Conservation (phyloP, 805 yeast genomes). For the Isabelozyma pseudorhagii region DNA sequence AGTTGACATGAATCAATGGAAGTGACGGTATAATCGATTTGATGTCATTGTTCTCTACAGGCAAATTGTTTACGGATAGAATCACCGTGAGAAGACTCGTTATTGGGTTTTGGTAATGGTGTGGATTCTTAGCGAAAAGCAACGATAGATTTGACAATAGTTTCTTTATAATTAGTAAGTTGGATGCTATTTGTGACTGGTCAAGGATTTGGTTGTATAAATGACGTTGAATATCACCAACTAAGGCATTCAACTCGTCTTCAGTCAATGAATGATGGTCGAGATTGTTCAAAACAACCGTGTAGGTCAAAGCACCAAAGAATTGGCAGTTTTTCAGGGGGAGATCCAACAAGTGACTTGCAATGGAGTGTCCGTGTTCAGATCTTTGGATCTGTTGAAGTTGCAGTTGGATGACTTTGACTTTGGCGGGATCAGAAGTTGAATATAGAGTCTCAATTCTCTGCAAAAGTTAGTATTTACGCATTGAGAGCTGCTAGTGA, state of each 20-base stretch:
- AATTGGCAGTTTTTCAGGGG: constrained; percentile 53
- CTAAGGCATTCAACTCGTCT: constrained; percentile 9
- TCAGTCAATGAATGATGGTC: constrained; percentile 2
- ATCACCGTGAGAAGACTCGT: background rate
- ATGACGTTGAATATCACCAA: constrained; percentile 4
- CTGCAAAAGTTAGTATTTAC: constrained; percentile 14
- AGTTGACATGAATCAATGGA: constrained; percentile 1
- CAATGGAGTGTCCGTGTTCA: constrained; percentile 53
- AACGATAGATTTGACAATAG: constrained; percentile 53
- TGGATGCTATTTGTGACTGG: constrained; percentile 4
- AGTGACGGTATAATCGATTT: background rate
- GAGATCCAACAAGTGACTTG: constrained; percentile 46
- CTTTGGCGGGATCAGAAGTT: constrained; percentile 32
- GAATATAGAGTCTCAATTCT: constrained; percentile 45
- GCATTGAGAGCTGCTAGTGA: background rate
- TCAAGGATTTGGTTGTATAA: background rate
- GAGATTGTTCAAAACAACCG: constrained; percentile 52
- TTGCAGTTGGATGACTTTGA: constrained; percentile 46
- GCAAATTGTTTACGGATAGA: background rate
- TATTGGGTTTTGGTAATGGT: background rate
- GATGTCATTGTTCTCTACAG: background rate
- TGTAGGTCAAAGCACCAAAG: constrained; percentile 78
- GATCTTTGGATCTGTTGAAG: constrained; percentile 62
- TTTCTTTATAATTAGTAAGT: constrained; percentile 50
- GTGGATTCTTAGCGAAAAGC: constrained; percentile 32